Evolutionary conservation across 2,329 filamentous ascomycete species (phyloP).

Genomic region (Orbilia brochopaga): DNA sequence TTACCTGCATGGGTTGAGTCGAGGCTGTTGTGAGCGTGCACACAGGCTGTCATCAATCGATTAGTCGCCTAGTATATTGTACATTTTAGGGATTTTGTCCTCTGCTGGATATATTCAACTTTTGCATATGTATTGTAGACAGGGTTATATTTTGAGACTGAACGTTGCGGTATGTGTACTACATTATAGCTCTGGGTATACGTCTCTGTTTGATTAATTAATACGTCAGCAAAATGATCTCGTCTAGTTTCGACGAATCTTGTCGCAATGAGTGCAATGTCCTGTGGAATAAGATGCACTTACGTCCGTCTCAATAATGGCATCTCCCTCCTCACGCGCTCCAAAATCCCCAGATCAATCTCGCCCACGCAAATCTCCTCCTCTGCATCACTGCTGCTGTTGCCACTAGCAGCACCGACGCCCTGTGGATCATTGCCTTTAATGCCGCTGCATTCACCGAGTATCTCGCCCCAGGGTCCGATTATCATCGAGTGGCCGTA

Average conservation of each 20-base stretch:
- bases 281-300: slow-evolving; percentile 28
- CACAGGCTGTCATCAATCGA: too few species aligned
- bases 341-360: slow-evolving; percentile 62
- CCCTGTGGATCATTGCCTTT: too few species aligned
- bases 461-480: slow-evolving; percentile 81
- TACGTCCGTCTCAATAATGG: slow-evolving; percentile 64
- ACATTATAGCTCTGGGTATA: slow-evolving; percentile 60
- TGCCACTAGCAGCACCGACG: slow-evolving; percentile 5
- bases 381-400: slow-evolving; percentile 56
- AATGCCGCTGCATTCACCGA: slow-evolving; percentile 67
- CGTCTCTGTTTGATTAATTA: slow-evolving; percentile 55
- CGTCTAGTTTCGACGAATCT: not conserved
- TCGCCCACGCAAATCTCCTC: slow-evolving; percentile 65
- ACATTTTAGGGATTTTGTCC: too few species aligned
- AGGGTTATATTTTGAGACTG: too few species aligned
- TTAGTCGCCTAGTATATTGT: too few species aligned
- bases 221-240: not conserved
- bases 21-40: too few species aligned
- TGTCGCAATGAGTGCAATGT: not conserved
- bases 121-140: too few species aligned
- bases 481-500: slow-evolving; percentile 87
- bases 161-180: too few species aligned
- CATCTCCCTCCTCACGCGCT: slow-evolving; percentile 64
- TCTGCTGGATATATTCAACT: too few species aligned
- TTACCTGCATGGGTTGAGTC: too few species aligned